Percentiles rank a stretch among this genome's conserved stretches.
These are phyloP conservation scores for Syzygium grande DNA, from an alignment of 345 rosid species.

Conservation along the genomic window DNA sequence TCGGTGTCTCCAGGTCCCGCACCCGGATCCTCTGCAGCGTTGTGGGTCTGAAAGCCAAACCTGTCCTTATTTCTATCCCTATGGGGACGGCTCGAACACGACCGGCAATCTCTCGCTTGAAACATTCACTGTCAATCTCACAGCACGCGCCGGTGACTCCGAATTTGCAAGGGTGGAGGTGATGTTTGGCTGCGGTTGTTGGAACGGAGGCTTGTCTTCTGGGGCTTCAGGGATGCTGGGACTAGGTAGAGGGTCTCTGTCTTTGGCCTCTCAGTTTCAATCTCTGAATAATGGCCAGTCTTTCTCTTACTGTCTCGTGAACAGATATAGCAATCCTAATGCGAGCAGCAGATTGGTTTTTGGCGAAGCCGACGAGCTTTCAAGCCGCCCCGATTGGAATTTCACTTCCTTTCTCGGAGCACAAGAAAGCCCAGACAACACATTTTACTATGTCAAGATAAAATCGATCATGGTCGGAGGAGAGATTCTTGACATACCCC, in stretches of 20 bases:
- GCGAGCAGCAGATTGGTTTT: conserved; percentile 80
- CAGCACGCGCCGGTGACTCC: conserved; percentile 25
- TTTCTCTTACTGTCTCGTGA: conserved; percentile 84
- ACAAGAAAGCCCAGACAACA: conserved; percentile 42
- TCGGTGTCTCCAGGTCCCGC: conserved; percentile 45
- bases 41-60: conserved; percentile 49
- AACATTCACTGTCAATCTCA: conserved; percentile 73
- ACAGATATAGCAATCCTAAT: conserved; percentile 49
- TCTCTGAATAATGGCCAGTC: conserved; percentile 69
- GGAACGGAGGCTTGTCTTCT: conserved; percentile 76
- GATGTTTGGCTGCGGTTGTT: conserved; percentile 93
- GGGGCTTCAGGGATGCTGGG: conserved; percentile 91
- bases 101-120: conserved; percentile 81
- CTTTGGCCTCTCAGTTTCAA: conserved; percentile 82
- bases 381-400: conserved; percentile 47
- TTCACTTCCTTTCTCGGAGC: conserved; percentile 61
- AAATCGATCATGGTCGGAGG: conserved; percentile 64
- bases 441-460: conserved; percentile 73
- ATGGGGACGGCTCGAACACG: conserved; percentile 83
- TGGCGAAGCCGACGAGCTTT: conserved; percentile 60
- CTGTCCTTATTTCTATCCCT: conserved; percentile 87
- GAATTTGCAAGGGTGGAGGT: conserved; percentile 41
- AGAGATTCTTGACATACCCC: conserved; percentile 51
- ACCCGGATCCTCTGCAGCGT: conserved; percentile 51
- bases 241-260: conserved; percentile 83